Conservation (phyloP, 371 early-diverging fungal genomes). For the Mortierella polycephala region DNA sequence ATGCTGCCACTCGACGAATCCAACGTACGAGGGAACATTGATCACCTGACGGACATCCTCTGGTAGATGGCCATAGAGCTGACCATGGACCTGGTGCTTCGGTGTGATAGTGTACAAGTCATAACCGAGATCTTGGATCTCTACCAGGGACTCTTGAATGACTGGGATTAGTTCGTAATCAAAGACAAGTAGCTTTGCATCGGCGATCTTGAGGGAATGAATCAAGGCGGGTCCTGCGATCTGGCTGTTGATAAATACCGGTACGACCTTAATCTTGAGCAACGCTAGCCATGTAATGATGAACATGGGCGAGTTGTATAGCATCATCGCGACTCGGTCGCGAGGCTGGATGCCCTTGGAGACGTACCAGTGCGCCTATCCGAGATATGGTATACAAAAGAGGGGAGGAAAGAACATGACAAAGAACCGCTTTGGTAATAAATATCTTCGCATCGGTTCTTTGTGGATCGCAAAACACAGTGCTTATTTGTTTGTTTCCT, state of each 20-base stretch:
- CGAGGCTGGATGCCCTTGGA: conserved; percentile 27
- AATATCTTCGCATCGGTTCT: neutral
- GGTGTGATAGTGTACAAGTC: conserved; percentile 33
- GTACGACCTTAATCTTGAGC: conserved; percentile 37
- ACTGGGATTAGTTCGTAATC: conserved; percentile 27
- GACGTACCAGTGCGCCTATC: conserved; percentile 43
- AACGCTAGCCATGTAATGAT: conserved; percentile 36
- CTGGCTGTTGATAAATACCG: conserved; percentile 49
- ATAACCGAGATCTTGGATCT: conserved; percentile 36
- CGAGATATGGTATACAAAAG: too few species aligned
- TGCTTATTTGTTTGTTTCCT: neutral
- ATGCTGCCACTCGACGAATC: conserved; percentile 23
- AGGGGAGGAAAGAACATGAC: neutral
- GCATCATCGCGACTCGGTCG: conserved; percentile 49
- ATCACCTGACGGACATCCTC: conserved; percentile 15
- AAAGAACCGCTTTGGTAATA: neutral
- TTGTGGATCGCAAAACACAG: neutral
- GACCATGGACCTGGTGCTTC: conserved; percentile 28
- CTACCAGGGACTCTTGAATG: conserved; percentile 22
- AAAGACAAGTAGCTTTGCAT: conserved; percentile 39
- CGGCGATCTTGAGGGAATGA: conserved; percentile 39
- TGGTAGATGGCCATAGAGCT: conserved; percentile 14
- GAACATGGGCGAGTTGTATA: conserved; percentile 41
- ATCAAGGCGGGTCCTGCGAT: conserved; percentile 29
- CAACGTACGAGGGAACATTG: conserved; percentile 23